A percentile compares a stretch with the other conserved stretches of the same genome.
Evolutionary conservation across 202 grass and related monocot species (phyloP).

Genomic region (Carex sylvatica): DNA sequence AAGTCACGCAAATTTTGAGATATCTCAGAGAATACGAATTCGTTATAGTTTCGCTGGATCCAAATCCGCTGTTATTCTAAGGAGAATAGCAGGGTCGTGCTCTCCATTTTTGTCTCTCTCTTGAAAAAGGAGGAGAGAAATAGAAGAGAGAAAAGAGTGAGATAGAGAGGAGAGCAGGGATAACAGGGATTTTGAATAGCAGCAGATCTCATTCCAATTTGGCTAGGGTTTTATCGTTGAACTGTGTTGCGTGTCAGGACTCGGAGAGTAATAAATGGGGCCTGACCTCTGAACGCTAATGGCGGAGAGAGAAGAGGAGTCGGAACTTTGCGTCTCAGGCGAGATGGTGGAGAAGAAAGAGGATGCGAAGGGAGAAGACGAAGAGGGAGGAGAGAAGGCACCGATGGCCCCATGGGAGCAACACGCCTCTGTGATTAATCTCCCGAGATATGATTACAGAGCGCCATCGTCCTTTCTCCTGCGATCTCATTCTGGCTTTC

Average conservation of each 20-base stretch:
- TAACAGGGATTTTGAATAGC: too few species aligned
- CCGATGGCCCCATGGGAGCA: conserved; percentile 73
- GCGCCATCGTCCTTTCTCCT: conserved; percentile 64
- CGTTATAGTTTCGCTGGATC: too few species aligned
- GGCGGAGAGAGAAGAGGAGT: not conserved
- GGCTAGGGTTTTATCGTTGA: conserved; percentile 16
- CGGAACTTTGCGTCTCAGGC: not conserved
- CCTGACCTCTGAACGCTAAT: not conserved
- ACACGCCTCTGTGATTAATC: conserved; percentile 76
- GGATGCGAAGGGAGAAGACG: not conserved
- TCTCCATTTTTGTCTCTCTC: too few species aligned
- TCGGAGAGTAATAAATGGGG: not conserved
- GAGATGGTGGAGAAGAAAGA: conserved; percentile 16
- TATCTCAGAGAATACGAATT: too few species aligned
- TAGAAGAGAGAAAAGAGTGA: too few species aligned
- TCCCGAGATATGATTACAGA: conserved; percentile 89
- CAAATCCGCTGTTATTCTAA: too few species aligned
- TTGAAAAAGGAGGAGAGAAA: too few species aligned
- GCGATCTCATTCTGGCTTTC: conserved; percentile 72
- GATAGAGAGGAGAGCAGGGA: too few species aligned
- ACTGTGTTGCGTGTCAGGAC: too few species aligned
- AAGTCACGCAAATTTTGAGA: too few species aligned
- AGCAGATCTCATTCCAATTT: too few species aligned
- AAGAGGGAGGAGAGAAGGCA: not conserved
- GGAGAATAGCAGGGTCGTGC: too few species aligned